Base-by-base conservation (phyloP, 176 grass and related monocot genomes). In the Microstegium vimineum region DNA sequence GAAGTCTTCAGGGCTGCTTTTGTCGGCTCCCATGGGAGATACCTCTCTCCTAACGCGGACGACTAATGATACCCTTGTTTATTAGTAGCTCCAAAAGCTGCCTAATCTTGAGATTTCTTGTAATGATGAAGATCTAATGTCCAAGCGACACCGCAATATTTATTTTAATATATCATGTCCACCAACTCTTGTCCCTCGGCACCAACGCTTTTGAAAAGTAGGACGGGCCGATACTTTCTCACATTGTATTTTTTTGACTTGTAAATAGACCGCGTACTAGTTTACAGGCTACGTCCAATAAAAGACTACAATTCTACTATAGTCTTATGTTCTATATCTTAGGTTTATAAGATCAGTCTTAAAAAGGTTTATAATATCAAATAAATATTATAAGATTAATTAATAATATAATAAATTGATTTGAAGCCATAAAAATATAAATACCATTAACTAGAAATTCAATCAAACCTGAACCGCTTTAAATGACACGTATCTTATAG, bases 101-200 rank as follows among this genome's bases (percentile, higher is more conserved):
- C 63, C 47, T 69, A 61, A 78, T 85, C 65, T 26, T 41, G 37
- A 8, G 51, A 85, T 85, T 52, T 62, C 28, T 6, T 10, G 65
- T 69, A 78, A 78, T 71, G 74, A 77, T 85, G 65, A 61, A 85
- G 64, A 78, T 85, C 74, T 77, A 70, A 35, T 43, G 68, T 5
- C 64, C 14, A 18, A 61, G 26, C 5, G 49, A 84, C 63, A 84
- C 5, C 14, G 36, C 13, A 0, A 57, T 84, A 32, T 42, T n/a
- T n/a, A n/a, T n/a, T n/a, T n/a, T 33, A 64, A 57, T 36, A 66
- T 14, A 31, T 67, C 18, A 45, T 26, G 23, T 38, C 71, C 81
- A 66, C 73, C 82, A 84, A n/a, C 73, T 25, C 73, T 12, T 77
- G 73, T 69, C 61, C 34, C 25, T 47, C 28, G 52, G 51, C 14